Base-by-base conservation (phyloP, 2,329 filamentous ascomycete species). In the Fusarium sp. region DNA sequence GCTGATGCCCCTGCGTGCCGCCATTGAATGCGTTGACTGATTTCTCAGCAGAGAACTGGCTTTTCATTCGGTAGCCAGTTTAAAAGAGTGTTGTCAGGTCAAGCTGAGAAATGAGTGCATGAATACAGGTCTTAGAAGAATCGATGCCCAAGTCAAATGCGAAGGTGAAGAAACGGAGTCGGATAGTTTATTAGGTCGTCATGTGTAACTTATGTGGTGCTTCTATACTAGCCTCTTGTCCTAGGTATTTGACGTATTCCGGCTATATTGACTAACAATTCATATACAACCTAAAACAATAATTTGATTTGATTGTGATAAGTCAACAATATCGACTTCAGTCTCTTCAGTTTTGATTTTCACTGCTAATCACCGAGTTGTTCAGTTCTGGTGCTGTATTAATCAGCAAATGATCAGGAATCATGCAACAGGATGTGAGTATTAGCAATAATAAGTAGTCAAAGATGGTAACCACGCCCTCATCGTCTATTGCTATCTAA, bases 401-500 rank as follows among this genome's bases (percentile, higher is more conserved):
- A 7, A 42, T 63, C 47, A 57, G 30, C 18, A 53, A 22, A 54
- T 26, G 36, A n/a, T 13, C 20, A 55, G 30, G 11, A 59, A 66
- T 62, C 28, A 30, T 55, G 7, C 8, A 41, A 38, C 42, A 44
- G 35, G 30, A 47, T 26, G 15, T 66, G 41, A 51, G 17, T 41
- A 38, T 36, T 39, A 38, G 30, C 51, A 48, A 62, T 35, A 58
- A 56, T 22, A 50, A 55, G 66, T 45, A 72, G 39, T 64, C 48
- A 65, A 60, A 69, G 58, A 67, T 69, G 48, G 63, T 72, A 70
- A 58, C 63, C 74, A 69, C 69, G 66, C 66, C 72, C 69, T 79
- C 70, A 75, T 76, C 75, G 75, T 82, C 79, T 82, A 82, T 81
- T 80, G 74, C 74, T 79, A 81, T 80, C 80, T 81, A 81, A 78